These are phyloP conservation scores for Amanita subjunquillea DNA, from an alignment of 768 basidiomycete species.

Conservation along the genomic window DNA sequence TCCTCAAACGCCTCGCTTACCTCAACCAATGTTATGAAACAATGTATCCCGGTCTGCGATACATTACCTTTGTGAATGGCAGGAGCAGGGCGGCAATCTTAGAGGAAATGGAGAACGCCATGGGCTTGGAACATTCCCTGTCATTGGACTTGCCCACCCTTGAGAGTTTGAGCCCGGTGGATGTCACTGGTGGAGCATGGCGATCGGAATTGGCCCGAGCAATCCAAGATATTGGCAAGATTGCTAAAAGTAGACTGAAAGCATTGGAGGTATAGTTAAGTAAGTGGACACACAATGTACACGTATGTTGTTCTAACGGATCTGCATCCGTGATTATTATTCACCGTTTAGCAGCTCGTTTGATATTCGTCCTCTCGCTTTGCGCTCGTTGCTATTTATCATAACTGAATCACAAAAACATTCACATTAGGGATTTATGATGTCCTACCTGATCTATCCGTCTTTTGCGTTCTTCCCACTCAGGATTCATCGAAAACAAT, in stretches of 20 bases:
- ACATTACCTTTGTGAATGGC: constrained; percentile 91
- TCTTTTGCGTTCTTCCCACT: constrained; percentile 48
- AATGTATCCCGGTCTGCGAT: constrained; percentile 65
- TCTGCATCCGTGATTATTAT: not conserved
- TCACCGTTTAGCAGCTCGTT: not conserved
- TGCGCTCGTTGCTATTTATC: constrained; percentile 1
- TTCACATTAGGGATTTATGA: not conserved
- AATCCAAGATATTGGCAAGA: constrained; percentile 59
- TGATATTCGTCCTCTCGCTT: not conserved
- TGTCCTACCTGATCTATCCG: constrained; percentile 37
- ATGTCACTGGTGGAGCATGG: constrained; percentile 42
- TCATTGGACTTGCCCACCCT: constrained; percentile 30
- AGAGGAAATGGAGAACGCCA: constrained; percentile 66
- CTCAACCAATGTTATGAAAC: constrained; percentile 74
- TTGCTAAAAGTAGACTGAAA: constrained; percentile 61
- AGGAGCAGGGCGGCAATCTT: constrained; percentile 61
- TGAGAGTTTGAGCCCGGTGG: constrained; percentile 25
- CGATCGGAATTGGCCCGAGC: constrained; percentile 59
- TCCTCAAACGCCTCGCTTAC: constrained; percentile 60
- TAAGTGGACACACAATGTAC: not conserved
- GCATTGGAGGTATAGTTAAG: constrained; percentile 30
- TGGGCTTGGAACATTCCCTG: constrained; percentile 43
- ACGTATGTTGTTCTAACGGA: not conserved
- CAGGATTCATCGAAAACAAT: constrained; percentile 45
- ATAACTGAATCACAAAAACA: not conserved